phyloP scores from a whole-genome alignment of 2,329 filamentous ascomycete species.

The Beauveria pseudobassiana region DNA sequence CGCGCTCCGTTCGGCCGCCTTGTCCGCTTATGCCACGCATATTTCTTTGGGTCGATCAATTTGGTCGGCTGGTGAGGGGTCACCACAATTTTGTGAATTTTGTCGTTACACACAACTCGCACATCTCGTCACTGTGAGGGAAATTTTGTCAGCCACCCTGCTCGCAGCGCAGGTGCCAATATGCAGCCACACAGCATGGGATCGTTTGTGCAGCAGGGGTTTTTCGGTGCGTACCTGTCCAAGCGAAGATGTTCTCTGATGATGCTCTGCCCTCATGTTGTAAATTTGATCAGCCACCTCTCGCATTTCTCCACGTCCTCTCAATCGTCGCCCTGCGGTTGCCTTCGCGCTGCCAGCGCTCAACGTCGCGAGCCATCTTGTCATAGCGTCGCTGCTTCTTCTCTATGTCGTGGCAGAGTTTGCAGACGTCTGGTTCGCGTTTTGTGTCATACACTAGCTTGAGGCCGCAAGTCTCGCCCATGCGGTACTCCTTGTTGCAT shows the following conservation, averaged over 20 bases:
- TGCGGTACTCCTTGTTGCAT: slow-evolving; percentile 91
- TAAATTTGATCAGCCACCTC: slow-evolving; percentile 55
- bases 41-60: slow-evolving; percentile 8
- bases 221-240: slow-evolving; percentile 20
- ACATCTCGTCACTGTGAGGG: background rate
- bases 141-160: slow-evolving; percentile 5
- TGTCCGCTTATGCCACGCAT: slow-evolving; percentile 3
- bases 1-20: slow-evolving; percentile 4
- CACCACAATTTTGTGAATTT: slow-evolving; percentile 8
- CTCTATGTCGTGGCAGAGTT: slow-evolving; percentile 80
- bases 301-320: slow-evolving; percentile 59
- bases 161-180: background rate
- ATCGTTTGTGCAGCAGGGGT: background rate
- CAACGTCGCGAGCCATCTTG: slow-evolving; percentile 68
- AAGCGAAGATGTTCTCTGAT: slow-evolving; percentile 27
- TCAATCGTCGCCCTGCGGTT: slow-evolving; percentile 67
- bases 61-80: slow-evolving; percentile 7
- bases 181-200: background rate
- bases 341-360: slow-evolving; percentile 70
- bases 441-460: slow-evolving; percentile 76
- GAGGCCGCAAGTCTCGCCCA: slow-evolving; percentile 91
- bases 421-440: slow-evolving; percentile 59
- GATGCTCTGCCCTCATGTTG: slow-evolving; percentile 36
- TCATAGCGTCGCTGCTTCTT: slow-evolving; percentile 70
- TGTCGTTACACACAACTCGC: slow-evolving; percentile 1